These are phyloP conservation scores for Phytophthora brassicae DNA, from an alignment of 352 stramenopile species.

Conservation along the genomic window DNA sequence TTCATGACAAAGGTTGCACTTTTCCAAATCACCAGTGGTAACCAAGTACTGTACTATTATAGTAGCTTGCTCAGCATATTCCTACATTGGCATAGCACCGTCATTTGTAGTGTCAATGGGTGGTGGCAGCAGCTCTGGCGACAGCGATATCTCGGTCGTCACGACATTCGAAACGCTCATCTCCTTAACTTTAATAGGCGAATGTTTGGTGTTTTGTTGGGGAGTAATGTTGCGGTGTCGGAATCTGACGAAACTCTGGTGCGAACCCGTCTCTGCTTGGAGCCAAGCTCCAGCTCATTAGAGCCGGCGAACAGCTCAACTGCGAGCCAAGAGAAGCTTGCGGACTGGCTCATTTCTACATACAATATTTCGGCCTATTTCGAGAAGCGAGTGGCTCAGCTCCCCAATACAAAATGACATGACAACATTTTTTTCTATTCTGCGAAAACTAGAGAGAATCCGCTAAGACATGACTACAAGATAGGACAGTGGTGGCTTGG, in stretches of 20 bases:
- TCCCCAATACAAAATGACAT: neutral
- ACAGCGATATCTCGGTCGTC: constrained; percentile 8
- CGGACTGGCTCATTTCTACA: constrained; percentile 14
- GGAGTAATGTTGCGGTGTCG: neutral
- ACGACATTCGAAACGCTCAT: constrained; percentile 30
- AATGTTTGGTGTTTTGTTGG: neutral
- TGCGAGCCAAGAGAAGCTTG: constrained; percentile 19
- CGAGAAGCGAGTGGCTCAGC: neutral
- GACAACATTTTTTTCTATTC: constrained; percentile 13
- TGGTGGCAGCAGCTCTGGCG: constrained; percentile 8
- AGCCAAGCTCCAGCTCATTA: constrained; percentile 22
- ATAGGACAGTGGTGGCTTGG: no score
- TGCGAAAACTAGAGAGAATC: constrained; percentile 7
- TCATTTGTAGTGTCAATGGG: no score
- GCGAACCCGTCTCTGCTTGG: constrained; percentile 17
- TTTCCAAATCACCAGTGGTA: no score
- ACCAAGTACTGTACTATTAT: no score
- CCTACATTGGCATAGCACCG: no score
- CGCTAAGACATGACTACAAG: no score
- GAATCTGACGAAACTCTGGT: no score
- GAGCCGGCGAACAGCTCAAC: constrained; percentile 23
- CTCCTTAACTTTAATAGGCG: neutral
- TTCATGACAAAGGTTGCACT: neutral
- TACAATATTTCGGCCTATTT: neutral
- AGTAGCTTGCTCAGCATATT: no score